phyloP scores from a whole-genome alignment of 1,139 yeast genomes.

The Suhomyces terraborum region DNA sequence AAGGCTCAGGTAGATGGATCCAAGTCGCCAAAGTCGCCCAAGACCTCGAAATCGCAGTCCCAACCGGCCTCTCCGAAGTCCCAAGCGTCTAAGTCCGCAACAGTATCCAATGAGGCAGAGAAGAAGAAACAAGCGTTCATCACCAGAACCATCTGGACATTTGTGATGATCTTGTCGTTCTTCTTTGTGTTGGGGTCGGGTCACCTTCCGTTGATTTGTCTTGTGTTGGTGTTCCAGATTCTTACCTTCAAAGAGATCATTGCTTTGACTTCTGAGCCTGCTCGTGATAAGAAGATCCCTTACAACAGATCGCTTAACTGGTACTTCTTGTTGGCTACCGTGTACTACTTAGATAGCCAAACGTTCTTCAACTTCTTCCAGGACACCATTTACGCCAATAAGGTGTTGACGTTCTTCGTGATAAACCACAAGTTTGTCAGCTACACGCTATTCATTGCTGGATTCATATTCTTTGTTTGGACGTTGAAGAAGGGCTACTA shows the following conservation, averaged over 20 bases:
- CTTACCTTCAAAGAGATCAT: conserved; percentile 91
- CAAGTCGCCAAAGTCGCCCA: conserved; percentile 9
- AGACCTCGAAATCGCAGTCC: neutral
- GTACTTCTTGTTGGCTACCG: conserved; percentile 80
- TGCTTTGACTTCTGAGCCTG: conserved; percentile 80
- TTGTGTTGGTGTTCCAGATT: conserved; percentile 74
- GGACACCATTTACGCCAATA: conserved; percentile 45
- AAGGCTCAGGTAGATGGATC: neutral
- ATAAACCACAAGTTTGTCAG: conserved; percentile 81
- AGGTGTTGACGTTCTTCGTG: conserved; percentile 44
- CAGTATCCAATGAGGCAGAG: conserved; percentile 44
- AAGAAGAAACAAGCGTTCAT: conserved; percentile 81
- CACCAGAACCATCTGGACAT: conserved; percentile 91
- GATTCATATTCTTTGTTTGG: conserved; percentile 87
- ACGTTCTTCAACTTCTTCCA: conserved; percentile 66
- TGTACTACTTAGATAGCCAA: conserved; percentile 88
- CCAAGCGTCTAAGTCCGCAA: neutral
- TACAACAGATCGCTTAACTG: conserved; percentile 85
- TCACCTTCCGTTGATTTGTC: conserved; percentile 73
- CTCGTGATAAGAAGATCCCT: conserved; percentile 80
- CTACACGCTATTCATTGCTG: conserved; percentile 81
- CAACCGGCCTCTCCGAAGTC: no score
- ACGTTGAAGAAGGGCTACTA: conserved; percentile 87
- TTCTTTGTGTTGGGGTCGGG: conserved; percentile 80
- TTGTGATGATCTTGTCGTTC: conserved; percentile 84